Evolutionary conservation across 108 stramenopile genomes (phyloP).

Genomic region (Cyclotella kingstonii): DNA sequence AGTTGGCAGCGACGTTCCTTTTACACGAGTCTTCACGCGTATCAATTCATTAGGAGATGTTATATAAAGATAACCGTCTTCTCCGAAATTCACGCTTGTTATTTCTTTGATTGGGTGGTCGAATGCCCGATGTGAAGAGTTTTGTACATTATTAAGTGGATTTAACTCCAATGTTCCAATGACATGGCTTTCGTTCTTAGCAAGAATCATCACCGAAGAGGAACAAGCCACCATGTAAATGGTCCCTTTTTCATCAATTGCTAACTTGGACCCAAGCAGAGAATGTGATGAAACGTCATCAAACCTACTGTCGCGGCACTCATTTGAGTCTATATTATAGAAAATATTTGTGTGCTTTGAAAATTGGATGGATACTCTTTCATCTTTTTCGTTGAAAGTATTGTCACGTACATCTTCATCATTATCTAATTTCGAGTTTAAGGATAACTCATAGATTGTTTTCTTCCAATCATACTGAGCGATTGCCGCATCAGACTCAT

Average conservation of each 20-base stretch:
- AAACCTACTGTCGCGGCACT: conserved; percentile 30
- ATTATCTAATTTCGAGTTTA: conserved; percentile 8
- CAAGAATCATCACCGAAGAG: conserved; percentile 20
- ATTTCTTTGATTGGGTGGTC: conserved; percentile 5
- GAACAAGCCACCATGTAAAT: conserved; percentile 47
- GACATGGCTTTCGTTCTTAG: conserved; percentile 14
- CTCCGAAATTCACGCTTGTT: conserved; percentile 57
- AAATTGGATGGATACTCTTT: neutral
- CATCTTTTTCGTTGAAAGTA: neutral
- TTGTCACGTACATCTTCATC: neutral
- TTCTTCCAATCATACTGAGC: conserved; percentile 13
- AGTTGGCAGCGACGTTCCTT: conserved; percentile 39
- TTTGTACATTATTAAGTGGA: neutral
- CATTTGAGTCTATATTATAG: conserved; percentile 21
- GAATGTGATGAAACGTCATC: neutral
- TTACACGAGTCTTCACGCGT: conserved; percentile 47
- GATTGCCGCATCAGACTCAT: neutral
- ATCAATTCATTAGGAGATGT: conserved; percentile 42
- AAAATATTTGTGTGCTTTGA: conserved; percentile 15
- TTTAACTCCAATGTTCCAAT: conserved; percentile 33
- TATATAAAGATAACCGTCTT: conserved; percentile 67
- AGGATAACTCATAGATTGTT: conserved; percentile 15
- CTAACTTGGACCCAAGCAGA: conserved; percentile 36
- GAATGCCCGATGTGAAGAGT: too few relatives aligned
- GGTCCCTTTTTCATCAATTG: conserved; percentile 51